A percentile compares a stretch with the other conserved stretches of the same genome.
Conservation (phyloP, 352 stramenopile genomes). For the Globisporangium orthogonon region DNA sequence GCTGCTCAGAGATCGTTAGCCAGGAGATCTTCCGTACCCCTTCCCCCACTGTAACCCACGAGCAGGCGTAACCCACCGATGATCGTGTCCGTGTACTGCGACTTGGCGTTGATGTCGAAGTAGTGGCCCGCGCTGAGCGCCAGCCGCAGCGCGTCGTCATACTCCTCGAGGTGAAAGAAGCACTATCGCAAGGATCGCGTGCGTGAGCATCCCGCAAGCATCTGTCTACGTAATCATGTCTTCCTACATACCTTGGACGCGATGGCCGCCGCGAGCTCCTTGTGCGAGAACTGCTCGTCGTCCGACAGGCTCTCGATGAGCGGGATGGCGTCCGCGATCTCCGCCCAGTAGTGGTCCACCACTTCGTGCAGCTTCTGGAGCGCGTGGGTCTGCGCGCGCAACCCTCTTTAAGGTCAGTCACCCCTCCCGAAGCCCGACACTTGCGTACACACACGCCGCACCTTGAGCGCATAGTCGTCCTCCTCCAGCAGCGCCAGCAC, state of each 20-base stretch:
- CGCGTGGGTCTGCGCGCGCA: conserved; percentile 65
- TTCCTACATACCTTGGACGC: conserved; percentile 67
- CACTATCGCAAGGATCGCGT: conserved; percentile 36
- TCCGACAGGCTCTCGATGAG: conserved; percentile 93
- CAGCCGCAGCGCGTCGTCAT: conserved; percentile 91
- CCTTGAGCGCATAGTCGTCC: conserved; percentile 87
- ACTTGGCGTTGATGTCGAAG: conserved; percentile 92
- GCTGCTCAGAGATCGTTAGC: conserved; percentile 21
- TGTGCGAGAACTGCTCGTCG: conserved; percentile 87
- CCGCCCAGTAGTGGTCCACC: conserved; percentile 93
- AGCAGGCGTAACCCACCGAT: conserved; percentile 43
- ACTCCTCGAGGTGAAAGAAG: conserved; percentile 99
- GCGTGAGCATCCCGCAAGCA: too few relatives aligned
- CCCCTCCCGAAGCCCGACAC: too few relatives aligned
- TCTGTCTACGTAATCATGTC: background rate
- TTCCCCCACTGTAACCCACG: background rate
- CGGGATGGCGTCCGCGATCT: conserved; percentile 89
- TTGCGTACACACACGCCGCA: conserved; percentile 13
- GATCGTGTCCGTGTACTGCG: conserved; percentile 97
- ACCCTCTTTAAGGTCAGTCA: conserved; percentile 4
- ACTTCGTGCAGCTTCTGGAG: conserved; percentile 90
- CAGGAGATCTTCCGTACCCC: too few relatives aligned
- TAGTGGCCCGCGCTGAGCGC: conserved; percentile 93
- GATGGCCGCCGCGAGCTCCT: conserved; percentile 88
- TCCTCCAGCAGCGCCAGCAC: conserved; percentile 89